These are phyloP conservation scores for Colletotrichum gloeosporioides DNA, from an alignment of 2,329 filamentous ascomycete genomes.

Conservation along the genomic window DNA sequence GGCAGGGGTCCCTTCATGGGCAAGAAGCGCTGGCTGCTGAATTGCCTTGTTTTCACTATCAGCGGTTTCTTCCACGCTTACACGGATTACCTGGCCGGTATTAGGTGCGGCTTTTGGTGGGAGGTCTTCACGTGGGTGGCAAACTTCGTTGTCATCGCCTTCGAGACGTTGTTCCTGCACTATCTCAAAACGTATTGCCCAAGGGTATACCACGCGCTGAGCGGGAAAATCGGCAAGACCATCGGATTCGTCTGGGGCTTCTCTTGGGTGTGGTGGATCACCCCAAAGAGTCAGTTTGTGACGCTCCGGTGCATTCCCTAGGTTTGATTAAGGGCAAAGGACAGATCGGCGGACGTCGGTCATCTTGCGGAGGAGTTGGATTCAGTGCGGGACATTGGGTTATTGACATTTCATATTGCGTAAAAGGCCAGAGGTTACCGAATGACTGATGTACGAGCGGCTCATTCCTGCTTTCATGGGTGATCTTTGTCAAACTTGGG, in stretches of 20 bases:
- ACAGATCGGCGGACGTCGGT: not conserved
- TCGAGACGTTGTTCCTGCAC: constrained; percentile 1
- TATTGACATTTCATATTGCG: not conserved
- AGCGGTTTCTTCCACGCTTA: constrained; percentile 13
- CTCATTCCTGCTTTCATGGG: not conserved
- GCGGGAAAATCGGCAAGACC: not conserved
- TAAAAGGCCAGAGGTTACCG: not conserved
- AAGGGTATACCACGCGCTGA: not conserved
- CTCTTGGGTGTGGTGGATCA: not conserved
- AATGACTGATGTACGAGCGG: not conserved
- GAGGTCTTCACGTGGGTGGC: constrained; percentile 15
- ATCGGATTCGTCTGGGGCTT: constrained; percentile 10
- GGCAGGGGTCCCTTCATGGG: not conserved
- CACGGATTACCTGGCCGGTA: not conserved
- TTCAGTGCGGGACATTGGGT: not conserved
- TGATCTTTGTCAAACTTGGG: not conserved
- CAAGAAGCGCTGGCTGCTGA: constrained; percentile 18
- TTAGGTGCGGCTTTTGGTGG: not conserved
- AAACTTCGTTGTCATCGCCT: not conserved
- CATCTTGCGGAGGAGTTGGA: not conserved
- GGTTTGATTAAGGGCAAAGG: not conserved
- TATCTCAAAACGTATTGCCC: not conserved
- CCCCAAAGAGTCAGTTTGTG: not conserved
- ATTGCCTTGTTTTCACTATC: constrained; percentile 13
- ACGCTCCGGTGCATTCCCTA: not conserved